Percentiles rank a stretch among this genome's conserved stretches.
Evolutionary conservation across 305 asterid genomes (phyloP).

Genomic region (Solanum hybrid): DNA sequence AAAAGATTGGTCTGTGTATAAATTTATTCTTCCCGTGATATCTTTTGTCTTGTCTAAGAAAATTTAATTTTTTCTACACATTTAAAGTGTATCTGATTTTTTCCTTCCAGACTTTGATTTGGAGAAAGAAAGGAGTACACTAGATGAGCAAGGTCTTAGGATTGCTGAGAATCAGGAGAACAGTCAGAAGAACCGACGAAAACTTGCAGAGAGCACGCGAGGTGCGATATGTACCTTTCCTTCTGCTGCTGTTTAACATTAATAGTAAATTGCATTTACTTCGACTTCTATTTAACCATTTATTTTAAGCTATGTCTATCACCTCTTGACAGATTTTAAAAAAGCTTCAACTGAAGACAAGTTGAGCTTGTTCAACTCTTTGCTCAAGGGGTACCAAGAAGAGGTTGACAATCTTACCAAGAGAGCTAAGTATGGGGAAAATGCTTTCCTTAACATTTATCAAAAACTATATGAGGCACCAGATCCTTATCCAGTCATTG

Average conservation of each 20-base stretch:
- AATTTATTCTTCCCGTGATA: not conserved
- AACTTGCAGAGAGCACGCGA: conserved; percentile 99
- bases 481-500: conserved; percentile 77
- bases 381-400: conserved; percentile 93
- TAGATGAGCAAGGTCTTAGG: conserved; percentile 92
- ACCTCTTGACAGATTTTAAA: conserved; percentile 61
- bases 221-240: conserved; percentile 30
- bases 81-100: not conserved
- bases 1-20: not conserved
- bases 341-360: conserved; percentile 89
- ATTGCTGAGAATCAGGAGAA: conserved; percentile 98
- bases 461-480: conserved; percentile 98
- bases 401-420: conserved; percentile 97
- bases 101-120: conserved; percentile 69
- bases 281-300: conserved; percentile 7
- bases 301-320: conserved; percentile 2
- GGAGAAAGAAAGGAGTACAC: conserved; percentile 72
- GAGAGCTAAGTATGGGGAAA: conserved; percentile 93
- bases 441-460: conserved; percentile 90
- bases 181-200: conserved; percentile 95
- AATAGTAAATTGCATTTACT: not conserved
- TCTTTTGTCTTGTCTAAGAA: not conserved
- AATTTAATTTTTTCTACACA: not conserved
- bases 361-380: conserved; percentile 60
- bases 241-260: not conserved